Evolutionary conservation across 2,329 filamentous ascomycete genomes (phyloP).

Genomic region (Cyphellophora attinorum): DNA sequence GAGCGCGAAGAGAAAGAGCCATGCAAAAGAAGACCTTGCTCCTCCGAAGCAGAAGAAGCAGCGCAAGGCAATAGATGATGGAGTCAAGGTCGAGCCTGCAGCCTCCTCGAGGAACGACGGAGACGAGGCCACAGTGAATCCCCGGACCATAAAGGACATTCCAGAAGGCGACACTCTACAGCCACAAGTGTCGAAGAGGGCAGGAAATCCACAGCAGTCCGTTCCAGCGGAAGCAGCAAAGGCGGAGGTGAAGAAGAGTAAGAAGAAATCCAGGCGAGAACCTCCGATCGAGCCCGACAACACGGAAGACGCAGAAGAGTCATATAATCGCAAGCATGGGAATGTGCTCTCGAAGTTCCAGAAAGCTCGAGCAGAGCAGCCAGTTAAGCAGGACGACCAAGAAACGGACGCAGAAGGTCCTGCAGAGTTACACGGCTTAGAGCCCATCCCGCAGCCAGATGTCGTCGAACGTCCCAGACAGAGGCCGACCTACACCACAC

Average conservation of each 20-base stretch:
- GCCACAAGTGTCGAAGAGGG: background rate
- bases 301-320: slow-evolving; percentile 23
- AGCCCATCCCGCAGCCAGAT: slow-evolving; percentile 71
- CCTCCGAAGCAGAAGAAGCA: no score
- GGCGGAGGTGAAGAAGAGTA: slow-evolving; percentile 23
- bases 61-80: no score
- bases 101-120: no score
- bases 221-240: slow-evolving; percentile 17
- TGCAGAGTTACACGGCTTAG: slow-evolving; percentile 51
- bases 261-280: no score
- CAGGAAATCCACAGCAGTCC: slow-evolving; percentile 17
- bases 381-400: slow-evolving; percentile 6
- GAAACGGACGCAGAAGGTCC: slow-evolving; percentile 17
- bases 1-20: no score
- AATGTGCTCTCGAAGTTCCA: slow-evolving; percentile 22
- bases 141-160: background rate
- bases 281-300: slow-evolving; percentile 31
- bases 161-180: no score
- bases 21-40: no score
- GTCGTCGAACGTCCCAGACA: slow-evolving; percentile 39
- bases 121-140: no score
- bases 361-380: slow-evolving; percentile 13
- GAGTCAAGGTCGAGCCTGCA: no score
- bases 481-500: slow-evolving; percentile 61
- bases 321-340: slow-evolving; percentile 15